Evolutionary conservation across 2,329 filamentous ascomycete genomes (phyloP).

Genomic region (Ophiostoma fasciatum): DNA sequence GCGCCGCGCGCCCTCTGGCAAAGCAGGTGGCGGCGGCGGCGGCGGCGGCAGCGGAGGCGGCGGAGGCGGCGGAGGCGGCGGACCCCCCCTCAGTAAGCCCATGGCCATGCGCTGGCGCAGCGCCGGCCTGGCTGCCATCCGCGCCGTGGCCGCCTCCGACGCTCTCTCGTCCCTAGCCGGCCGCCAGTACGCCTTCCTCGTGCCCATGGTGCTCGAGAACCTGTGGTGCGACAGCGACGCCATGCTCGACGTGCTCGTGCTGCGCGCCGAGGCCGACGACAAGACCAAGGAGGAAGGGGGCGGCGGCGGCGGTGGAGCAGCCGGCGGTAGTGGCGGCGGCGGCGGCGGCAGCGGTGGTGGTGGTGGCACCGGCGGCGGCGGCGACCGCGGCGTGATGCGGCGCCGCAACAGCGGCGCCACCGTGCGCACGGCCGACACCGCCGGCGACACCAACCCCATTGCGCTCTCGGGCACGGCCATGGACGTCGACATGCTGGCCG

Average conservation of each 20-base stretch:
- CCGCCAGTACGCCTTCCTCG: slow-evolving; percentile 60
- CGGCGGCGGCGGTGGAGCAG: no score
- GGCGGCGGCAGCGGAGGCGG: no score
- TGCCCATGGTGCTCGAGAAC: slow-evolving; percentile 79
- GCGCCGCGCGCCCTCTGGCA: slow-evolving; percentile 34
- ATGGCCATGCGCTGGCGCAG: slow-evolving; percentile 66
- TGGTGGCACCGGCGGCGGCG: no score
- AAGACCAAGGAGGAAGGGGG: no score
- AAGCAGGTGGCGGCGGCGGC: no score
- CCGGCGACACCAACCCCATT: slow-evolving; percentile 47
- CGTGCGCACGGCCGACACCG: slow-evolving; percentile 53
- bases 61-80: no score
- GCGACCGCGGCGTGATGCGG: slow-evolving; percentile 44
- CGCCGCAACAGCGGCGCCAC: slow-evolving; percentile 70
- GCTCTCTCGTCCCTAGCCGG: slow-evolving; percentile 60
- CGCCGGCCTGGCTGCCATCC: slow-evolving; percentile 62
- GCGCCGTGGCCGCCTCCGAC: slow-evolving; percentile 66
- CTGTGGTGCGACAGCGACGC: slow-evolving; percentile 61
- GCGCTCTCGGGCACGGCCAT: slow-evolving; percentile 68
- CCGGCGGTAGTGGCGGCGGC: no score
- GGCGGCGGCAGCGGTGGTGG: no score
- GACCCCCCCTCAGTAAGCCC: slow-evolving; percentile 49
- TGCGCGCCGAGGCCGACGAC: slow-evolving; percentile 53
- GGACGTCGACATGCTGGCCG: slow-evolving; percentile 78
- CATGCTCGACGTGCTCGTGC: slow-evolving; percentile 52